phyloP scores from a whole-genome alignment of 2,329 filamentous ascomycete genomes.

The Ascocoryne sarcoides region DNA sequence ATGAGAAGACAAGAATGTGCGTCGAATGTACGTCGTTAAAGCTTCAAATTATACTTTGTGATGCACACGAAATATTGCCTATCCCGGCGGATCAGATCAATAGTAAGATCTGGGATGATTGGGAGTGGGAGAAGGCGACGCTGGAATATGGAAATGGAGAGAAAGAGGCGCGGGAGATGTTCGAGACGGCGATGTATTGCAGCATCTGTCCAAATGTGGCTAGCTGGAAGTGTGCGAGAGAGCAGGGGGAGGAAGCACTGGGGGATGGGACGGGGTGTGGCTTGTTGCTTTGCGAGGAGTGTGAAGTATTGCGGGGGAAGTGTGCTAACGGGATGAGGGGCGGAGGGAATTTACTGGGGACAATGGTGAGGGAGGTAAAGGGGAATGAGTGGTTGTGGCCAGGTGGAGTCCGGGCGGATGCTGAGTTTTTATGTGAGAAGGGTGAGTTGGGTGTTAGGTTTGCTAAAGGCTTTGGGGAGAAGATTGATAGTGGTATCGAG shows the following conservation, averaged over 20 bases:
- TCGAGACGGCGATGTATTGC: too few relatives aligned
- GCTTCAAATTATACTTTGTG: conserved; percentile 16
- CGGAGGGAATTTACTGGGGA: conserved; percentile 4
- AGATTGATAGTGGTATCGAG: neutral
- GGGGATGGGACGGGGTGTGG: conserved; percentile 22
- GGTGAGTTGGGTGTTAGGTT: neutral
- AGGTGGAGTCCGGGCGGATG: conserved; percentile 17
- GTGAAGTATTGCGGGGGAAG: conserved; percentile 7
- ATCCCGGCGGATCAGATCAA: conserved; percentile 1
- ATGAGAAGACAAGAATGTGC: conserved; percentile 20
- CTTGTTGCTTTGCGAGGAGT: conserved; percentile 16
- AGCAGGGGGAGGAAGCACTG: too few relatives aligned
- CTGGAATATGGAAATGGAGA: too few relatives aligned
- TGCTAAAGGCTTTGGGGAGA: neutral
- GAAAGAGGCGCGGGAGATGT: too few relatives aligned
- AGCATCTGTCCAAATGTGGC: too few relatives aligned
- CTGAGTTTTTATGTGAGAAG: neutral
- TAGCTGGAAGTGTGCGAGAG: too few relatives aligned
- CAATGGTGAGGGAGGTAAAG: conserved; percentile 3
- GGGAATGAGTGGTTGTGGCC: conserved; percentile 3
- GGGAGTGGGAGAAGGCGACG: too few relatives aligned
- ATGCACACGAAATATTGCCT: too few relatives aligned
- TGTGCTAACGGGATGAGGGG: neutral
- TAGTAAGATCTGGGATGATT: conserved; percentile 1
- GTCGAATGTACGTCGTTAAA: conserved; percentile 17